A percentile compares a stretch with the other conserved stretches of the same genome.
Conservation (phyloP, 2,329 filamentous ascomycete genomes). For the Ceratocystis smalleyi region DNA sequence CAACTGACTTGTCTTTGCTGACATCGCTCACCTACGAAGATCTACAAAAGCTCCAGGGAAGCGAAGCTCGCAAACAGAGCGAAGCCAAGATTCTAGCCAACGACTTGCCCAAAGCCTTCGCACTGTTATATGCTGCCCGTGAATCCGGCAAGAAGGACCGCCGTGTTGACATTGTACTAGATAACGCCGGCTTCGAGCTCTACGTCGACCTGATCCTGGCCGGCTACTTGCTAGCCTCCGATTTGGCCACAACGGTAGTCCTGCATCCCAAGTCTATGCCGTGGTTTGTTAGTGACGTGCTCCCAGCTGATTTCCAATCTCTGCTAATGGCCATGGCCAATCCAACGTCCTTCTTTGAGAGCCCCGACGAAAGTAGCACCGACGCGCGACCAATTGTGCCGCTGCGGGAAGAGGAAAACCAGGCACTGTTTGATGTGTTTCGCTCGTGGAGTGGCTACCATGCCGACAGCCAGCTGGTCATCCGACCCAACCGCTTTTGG, state of each 20-base stretch:
- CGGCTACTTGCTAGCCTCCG: constrained; percentile 71
- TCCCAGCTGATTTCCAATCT: constrained; percentile 71
- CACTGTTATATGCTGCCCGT: constrained; percentile 48
- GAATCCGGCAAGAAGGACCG: constrained; percentile 25
- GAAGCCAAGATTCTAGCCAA: constrained; percentile 90
- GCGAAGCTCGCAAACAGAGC: constrained; percentile 66
- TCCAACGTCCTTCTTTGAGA: constrained; percentile 65
- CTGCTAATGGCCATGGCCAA: constrained; percentile 65
- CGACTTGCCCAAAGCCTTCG: constrained; percentile 60
- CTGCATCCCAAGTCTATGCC: constrained; percentile 90
- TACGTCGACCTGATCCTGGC: constrained; percentile 89
- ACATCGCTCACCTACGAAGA: constrained; percentile 87
- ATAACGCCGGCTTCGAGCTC: constrained; percentile 94
- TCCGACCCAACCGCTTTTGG: constrained; percentile 85
- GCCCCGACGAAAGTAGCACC: constrained; percentile 46
- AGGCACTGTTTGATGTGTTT: constrained; percentile 62
- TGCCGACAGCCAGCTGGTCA: constrained; percentile 63
- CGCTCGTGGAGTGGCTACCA: constrained; percentile 66
- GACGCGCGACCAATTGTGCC: constrained; percentile 23
- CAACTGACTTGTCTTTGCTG: constrained; percentile 80
- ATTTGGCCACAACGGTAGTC: constrained; percentile 72
- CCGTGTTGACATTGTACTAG: constrained; percentile 82
- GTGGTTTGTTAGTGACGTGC: constrained; percentile 95
- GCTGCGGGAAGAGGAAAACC: constrained; percentile 51
- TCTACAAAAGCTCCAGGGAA: constrained; percentile 89